Evolutionary conservation across 208 protist genomes (phyloP), one percentile per base, ranked within the genome.

Genomic region (Strigomonas galati): DNA sequence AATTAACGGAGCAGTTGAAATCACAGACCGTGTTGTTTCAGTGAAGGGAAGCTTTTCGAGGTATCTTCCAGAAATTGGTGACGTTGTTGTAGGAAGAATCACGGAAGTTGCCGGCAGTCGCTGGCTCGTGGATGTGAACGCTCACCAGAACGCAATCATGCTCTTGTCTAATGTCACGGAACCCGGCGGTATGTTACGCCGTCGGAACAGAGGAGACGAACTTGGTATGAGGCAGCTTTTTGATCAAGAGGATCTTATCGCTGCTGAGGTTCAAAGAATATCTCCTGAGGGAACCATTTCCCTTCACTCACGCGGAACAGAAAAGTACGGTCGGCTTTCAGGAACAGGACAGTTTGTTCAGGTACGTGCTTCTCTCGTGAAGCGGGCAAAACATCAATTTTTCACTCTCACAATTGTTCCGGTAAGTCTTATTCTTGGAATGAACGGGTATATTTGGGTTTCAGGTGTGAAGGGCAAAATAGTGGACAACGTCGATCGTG

Each of bases 91-190:
- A 14, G 96, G 97, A 1, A 76, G 98, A 14, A 82, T 99, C 40
- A 76, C 82, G 5, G 87, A 98, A 56, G 91, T 99, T 0, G 54
- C 72, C 48, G 84, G 89, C 10, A 98, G 98, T 46, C 78, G 88
- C 15, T 99, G 97, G 98, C 94, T 89, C 28, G 89, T 99, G 0
- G 98, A 99, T 74, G 81, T 98, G 32, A 93, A 97, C 37, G 74
- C 87, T 9, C 73, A 82, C 24, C 92, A 99, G 67, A 82, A 97
- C 5, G 97, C 87, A 0, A 76, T 98, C 5, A 91, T 99, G 73
- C 72, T 98, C 12, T 82, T 99, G 1, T 97, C 94, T 3, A 98
- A 98, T 37, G 97, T 99, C 15, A 98, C 98, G 35, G 83, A 99
- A 52, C 98, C 98, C 0, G 98, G 98, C 15, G 98, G 98, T 26